These are phyloP conservation scores for Scenedesmus sp. DNA, from an alignment of 163 green algal species.

Conservation along the genomic window DNA sequence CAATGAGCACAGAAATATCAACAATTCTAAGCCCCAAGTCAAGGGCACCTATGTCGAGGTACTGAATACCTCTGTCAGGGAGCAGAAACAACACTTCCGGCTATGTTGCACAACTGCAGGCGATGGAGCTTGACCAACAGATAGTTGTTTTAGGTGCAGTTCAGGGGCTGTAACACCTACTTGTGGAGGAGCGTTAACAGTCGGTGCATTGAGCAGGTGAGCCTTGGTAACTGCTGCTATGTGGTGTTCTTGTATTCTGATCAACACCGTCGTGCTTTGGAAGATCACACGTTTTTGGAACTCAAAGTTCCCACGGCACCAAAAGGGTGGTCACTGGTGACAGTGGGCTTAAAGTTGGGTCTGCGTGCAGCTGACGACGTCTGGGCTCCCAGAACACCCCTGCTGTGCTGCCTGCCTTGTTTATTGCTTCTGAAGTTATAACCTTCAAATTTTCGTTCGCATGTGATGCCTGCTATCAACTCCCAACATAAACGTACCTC, in stretches of 20 bases:
- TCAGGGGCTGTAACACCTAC: too few species aligned
- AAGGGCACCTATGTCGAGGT: neutral
- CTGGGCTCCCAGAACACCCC: neutral
- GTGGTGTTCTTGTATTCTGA: neutral
- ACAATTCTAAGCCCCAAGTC: too few species aligned
- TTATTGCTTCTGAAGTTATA: too few species aligned
- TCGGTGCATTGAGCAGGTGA: neutral
- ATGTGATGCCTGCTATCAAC: too few species aligned
- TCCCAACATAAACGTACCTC: too few species aligned
- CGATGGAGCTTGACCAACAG: neutral
- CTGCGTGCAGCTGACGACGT: neutral
- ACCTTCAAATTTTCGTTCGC: too few species aligned
- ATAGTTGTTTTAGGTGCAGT: neutral
- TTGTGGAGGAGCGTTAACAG: neutral
- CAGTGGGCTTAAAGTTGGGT: neutral
- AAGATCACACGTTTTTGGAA: neutral
- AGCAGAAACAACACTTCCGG: neutral
- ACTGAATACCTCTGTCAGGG: neutral
- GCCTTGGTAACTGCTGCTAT: neutral
- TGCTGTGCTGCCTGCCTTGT: neutral
- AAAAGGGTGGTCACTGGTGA: neutral
- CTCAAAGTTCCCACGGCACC: neutral
- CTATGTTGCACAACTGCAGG: neutral
- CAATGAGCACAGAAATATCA: too few species aligned
- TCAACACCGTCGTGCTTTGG: neutral